A percentile compares a stretch with the other conserved stretches of the same genome.
Evolutionary conservation across 2,329 filamentous ascomycete species (phyloP).

Genomic region (Verruconis gallopava): DNA sequence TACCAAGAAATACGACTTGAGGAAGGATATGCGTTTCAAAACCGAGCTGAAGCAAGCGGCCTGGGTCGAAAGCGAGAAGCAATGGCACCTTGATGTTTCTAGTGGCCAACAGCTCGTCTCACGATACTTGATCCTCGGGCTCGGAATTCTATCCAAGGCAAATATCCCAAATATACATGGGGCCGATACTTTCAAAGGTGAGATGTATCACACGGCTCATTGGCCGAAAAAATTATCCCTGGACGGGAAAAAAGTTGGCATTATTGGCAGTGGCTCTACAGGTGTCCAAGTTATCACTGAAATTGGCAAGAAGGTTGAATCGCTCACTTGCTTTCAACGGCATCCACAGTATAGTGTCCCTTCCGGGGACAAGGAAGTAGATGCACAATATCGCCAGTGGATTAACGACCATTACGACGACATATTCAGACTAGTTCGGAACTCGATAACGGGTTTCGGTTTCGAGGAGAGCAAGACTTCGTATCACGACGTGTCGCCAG

Average conservation of each 20-base stretch:
- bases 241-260: slow-evolving; percentile 18
- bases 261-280: slow-evolving; percentile 23
- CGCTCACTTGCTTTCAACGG: background rate
- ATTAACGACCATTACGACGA: slow-evolving; percentile 34
- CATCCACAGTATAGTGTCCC: slow-evolving; percentile 4
- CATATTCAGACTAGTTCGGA: slow-evolving; percentile 8
- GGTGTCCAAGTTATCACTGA: slow-evolving; percentile 25
- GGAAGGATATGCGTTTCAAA: slow-evolving; percentile 28
- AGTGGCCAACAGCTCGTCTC: slow-evolving; percentile 17
- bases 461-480: slow-evolving; percentile 4
- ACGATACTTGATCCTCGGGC: slow-evolving; percentile 27
- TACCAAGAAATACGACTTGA: slow-evolving; percentile 21
- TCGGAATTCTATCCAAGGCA: slow-evolving; percentile 30
- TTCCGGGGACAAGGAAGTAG: slow-evolving; percentile 10
- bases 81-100: slow-evolving; percentile 21
- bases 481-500: slow-evolving; percentile 1
- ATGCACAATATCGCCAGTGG: slow-evolving; percentile 28
- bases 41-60: slow-evolving; percentile 23
- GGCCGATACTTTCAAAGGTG: slow-evolving; percentile 1
- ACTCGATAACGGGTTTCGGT: slow-evolving; percentile 1
- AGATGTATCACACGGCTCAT: background rate
- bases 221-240: background rate
- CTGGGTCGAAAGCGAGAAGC: slow-evolving; percentile 19
- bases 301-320: slow-evolving; percentile 21
- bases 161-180: slow-evolving; percentile 22